Evolutionary conservation across 2,329 filamentous ascomycete genomes (phyloP).

Genomic region (Lachnellula suecica): DNA sequence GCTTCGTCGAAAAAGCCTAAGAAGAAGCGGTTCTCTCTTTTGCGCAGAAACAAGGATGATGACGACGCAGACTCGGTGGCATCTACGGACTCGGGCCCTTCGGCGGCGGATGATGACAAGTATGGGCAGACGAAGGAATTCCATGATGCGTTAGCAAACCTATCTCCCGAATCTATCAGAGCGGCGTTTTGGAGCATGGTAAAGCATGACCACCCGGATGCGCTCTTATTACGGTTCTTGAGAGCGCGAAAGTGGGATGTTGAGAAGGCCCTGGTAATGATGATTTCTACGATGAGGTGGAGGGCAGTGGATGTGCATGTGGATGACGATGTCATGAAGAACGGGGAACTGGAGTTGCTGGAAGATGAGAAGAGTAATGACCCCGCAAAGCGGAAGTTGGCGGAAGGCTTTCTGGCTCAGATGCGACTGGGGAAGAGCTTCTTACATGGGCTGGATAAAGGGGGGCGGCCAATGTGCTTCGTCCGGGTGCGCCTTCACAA

Average conservation of each 20-base stretch:
- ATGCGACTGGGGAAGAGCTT: constrained; percentile 91
- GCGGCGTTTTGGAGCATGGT: constrained; percentile 88
- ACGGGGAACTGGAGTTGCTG: constrained; percentile 70
- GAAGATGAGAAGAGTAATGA: constrained; percentile 57
- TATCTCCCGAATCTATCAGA: constrained; percentile 76
- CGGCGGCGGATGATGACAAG: constrained; percentile 70
- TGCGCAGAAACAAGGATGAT: constrained; percentile 60
- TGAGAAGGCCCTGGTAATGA: constrained; percentile 88
- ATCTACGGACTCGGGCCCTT: constrained; percentile 25
- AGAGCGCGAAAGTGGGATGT: constrained; percentile 95
- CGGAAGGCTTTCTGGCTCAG: constrained; percentile 78
- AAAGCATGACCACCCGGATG: constrained; percentile 93
- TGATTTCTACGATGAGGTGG: constrained; percentile 94
- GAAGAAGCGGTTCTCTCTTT: constrained; percentile 72
- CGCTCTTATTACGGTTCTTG: constrained; percentile 76
- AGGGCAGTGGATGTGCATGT: constrained; percentile 79
- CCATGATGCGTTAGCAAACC: constrained; percentile 74
- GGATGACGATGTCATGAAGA: constrained; percentile 81
- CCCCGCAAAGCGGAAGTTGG: constrained; percentile 60
- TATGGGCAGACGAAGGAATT: constrained; percentile 88
- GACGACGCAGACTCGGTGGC: constrained; percentile 44
- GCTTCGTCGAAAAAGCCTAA: constrained; percentile 56
- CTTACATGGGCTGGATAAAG: constrained; percentile 82
- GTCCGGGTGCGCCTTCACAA: constrained; percentile 81
- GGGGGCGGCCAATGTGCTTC: constrained; percentile 81